Evolutionary conservation across 108 stramenopile genomes (phyloP).

Genomic region (Cyclotella sp.): DNA sequence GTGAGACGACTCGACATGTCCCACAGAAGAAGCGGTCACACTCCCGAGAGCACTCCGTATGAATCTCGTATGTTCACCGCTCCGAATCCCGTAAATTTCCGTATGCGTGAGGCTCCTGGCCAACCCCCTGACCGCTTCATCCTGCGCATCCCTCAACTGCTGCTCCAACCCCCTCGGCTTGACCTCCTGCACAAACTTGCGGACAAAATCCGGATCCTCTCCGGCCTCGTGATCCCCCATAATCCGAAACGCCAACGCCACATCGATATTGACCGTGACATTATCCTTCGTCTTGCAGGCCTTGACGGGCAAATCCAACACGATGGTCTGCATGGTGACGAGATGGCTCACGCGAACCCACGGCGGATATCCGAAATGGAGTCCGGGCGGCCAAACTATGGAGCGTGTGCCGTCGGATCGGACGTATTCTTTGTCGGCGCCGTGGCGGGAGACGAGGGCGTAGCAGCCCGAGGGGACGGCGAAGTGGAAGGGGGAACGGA

Average conservation of each 20-base stretch:
- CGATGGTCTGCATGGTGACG: constrained; percentile 56
- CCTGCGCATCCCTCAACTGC: constrained; percentile 60
- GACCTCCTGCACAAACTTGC: constrained; percentile 57
- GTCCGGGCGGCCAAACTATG: constrained; percentile 58
- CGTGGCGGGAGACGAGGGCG: constrained; percentile 57
- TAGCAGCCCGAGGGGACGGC: constrained; percentile 31
- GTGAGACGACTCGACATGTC: background rate
- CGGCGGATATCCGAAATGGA: constrained; percentile 47
- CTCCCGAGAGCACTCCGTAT: constrained; percentile 1
- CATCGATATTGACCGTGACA: constrained; percentile 58
- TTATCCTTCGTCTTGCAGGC: constrained; percentile 59
- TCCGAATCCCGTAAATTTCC: constrained; percentile 60
- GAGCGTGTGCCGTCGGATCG: constrained; percentile 3
- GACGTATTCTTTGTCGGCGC: constrained; percentile 49
- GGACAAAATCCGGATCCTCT: constrained; percentile 55
- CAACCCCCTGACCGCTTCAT: constrained; percentile 47
- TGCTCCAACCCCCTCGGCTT: constrained; percentile 59
- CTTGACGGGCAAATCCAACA: constrained; percentile 63
- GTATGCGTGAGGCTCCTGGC: constrained; percentile 55
- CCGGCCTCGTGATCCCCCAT: constrained; percentile 52
- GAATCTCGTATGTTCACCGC: constrained; percentile 20
- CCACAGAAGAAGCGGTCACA: background rate
- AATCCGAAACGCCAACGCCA: constrained; percentile 54
- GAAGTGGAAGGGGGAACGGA: constrained; percentile 10
- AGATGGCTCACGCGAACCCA: constrained; percentile 54